Conservation (phyloP, 441 rosid genomes). For the Gossypium gossypioides region DNA sequence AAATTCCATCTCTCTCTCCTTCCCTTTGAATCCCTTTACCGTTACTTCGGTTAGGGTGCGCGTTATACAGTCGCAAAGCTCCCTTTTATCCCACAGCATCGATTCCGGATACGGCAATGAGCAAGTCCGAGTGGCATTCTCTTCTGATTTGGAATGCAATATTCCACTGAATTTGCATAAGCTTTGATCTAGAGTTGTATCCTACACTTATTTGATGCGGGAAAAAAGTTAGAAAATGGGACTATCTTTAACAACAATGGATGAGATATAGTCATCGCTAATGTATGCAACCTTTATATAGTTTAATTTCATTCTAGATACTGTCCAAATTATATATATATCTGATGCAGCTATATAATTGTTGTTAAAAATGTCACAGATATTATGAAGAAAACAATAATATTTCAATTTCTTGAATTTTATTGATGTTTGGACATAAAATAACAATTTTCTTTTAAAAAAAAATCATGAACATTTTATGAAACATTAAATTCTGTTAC, state of each 20-base stretch:
- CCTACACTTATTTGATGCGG: no score
- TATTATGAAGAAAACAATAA: not conserved
- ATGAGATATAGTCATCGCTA: not conserved
- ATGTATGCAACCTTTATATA: not conserved
- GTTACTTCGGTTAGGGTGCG: not conserved
- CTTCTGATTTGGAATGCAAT: not conserved
- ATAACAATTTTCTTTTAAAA: no score
- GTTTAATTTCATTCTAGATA: not conserved
- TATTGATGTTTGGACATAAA: no score
- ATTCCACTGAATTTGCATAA: not conserved
- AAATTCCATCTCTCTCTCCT: not conserved
- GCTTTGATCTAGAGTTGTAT: not conserved
- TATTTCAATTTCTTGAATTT: not conserved
- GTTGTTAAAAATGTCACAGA: not conserved
- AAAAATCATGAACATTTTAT: no score
- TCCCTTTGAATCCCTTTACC: not conserved
- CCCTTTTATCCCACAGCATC: conserved; percentile 4
- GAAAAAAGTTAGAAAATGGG: no score
- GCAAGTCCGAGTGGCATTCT: not conserved
- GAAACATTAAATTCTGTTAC: no score
- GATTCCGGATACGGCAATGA: conserved; percentile 2
- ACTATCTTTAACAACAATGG: no score
- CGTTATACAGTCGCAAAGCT: conserved; percentile 2
- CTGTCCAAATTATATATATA: not conserved
- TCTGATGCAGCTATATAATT: no score